phyloP scores from a whole-genome alignment of 192 early-diverging fungal genomes.

The Geranomyces michiganensis region DNA sequence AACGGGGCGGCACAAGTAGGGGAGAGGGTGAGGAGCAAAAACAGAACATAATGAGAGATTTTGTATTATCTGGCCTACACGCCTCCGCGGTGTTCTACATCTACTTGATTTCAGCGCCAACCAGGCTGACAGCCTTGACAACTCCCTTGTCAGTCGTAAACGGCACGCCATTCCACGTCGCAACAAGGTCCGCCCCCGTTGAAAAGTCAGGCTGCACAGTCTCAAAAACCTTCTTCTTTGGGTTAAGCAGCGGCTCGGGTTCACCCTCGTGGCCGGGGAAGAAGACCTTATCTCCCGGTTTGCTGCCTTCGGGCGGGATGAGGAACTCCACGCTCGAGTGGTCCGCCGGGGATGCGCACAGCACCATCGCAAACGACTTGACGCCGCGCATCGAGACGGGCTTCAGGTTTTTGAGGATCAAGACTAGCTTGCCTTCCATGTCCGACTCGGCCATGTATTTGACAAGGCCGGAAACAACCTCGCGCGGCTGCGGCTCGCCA shows the following conservation, averaged over 20 bases:
- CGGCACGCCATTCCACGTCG: conserved; percentile 52
- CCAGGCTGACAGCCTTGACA: conserved; percentile 44
- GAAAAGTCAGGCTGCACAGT: conserved; percentile 85
- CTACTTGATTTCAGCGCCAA: conserved; percentile 50
- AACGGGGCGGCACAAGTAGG: no score
- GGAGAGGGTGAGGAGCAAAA: no score
- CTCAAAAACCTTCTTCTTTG: conserved; percentile 99
- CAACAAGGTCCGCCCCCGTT: conserved; percentile 54
- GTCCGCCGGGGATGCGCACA: conserved; percentile 83
- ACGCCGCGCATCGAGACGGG: conserved; percentile 92
- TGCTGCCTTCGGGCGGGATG: conserved; percentile 78
- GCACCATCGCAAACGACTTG: conserved; percentile 94
- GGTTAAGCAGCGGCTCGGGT: conserved; percentile 90
- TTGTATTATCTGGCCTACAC: no score
- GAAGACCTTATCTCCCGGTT: conserved; percentile 89
- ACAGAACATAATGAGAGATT: no score
- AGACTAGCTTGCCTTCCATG: conserved; percentile 60
- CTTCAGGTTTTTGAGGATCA: conserved; percentile 91
- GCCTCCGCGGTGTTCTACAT: no score
- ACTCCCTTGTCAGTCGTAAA: conserved; percentile 55
- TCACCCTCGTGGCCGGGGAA: conserved; percentile 87
- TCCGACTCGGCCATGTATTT: conserved; percentile 89
- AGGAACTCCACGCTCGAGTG: conserved; percentile 91
- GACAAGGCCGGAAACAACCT: conserved; percentile 91
- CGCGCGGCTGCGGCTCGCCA: conserved; percentile 82